Conservation (phyloP, 2,329 filamentous ascomycete species). For the Pyricularia sp. region DNA sequence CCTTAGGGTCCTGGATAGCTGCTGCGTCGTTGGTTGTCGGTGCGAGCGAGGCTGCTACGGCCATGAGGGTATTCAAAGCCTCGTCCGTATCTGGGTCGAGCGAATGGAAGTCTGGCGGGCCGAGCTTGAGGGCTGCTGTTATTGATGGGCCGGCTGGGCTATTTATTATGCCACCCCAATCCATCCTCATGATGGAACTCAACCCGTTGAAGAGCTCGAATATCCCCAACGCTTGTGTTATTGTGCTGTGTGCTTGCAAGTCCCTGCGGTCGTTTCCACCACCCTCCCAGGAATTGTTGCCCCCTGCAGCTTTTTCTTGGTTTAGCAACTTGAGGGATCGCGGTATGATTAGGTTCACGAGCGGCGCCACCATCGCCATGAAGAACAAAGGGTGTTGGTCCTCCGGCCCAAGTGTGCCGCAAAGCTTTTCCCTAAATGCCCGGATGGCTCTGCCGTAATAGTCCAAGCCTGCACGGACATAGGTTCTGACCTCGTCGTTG, state of each 20-base stretch:
- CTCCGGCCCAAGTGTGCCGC: background rate
- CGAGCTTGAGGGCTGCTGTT: background rate
- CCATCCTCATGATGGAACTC: conserved; percentile 1
- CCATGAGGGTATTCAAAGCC: conserved; percentile 1
- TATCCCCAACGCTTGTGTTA: conserved; percentile 1
- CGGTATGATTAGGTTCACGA: conserved; percentile 5
- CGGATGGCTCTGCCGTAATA: conserved; percentile 3
- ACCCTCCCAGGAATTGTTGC: background rate
- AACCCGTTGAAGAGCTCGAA: conserved; percentile 6
- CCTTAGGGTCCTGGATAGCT: background rate
- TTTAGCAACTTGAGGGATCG: background rate
- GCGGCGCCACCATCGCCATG: background rate
- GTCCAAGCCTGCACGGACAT: conserved; percentile 2
- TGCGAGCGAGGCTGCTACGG: conserved; percentile 3
- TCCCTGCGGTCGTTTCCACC: background rate
- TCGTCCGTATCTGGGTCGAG: conserved; percentile 1
- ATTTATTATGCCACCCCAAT: conserved; percentile 1
- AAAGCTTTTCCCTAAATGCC: conserved; percentile 1
- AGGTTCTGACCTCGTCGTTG: background rate
- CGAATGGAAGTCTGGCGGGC: conserved; percentile 1
- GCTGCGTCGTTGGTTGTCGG: background rate
- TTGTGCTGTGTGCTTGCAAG: background rate
- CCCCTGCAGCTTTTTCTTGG: background rate
- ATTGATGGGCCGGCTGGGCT: conserved; percentile 4
- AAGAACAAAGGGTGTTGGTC: conserved; percentile 4